These are phyloP conservation scores for Colletotrichum siamense DNA, from an alignment of 2,329 filamentous ascomycete genomes.

Conservation along the genomic window DNA sequence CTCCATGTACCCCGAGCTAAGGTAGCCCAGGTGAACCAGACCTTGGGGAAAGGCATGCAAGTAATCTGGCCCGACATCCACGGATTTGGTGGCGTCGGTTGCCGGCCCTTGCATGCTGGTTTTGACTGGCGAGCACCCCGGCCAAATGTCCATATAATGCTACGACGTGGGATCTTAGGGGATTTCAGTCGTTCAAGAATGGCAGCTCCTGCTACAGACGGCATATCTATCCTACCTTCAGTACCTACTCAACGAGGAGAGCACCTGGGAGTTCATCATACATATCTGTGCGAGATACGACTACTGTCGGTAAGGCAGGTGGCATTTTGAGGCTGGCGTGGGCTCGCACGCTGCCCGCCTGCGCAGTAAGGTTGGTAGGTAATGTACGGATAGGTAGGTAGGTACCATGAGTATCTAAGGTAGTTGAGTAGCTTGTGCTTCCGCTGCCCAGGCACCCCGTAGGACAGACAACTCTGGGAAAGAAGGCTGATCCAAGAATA, in stretches of 20 bases:
- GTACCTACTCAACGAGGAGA: background rate
- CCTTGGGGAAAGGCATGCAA: conserved; percentile 2
- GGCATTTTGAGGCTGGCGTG: too few species aligned
- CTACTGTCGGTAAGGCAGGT: background rate
- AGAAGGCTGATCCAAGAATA: background rate
- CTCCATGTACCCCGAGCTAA: background rate
- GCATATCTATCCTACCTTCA: background rate
- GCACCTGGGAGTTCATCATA: background rate
- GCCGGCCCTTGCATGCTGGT: background rate
- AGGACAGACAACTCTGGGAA: background rate
- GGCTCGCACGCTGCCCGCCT: too few species aligned
- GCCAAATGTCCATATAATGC: background rate
- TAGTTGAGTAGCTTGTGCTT: background rate
- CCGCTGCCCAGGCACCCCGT: background rate
- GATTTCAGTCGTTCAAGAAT: background rate
- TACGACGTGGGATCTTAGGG: background rate
- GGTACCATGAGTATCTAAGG: background rate
- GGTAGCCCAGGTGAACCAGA: background rate
- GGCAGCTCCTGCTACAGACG: background rate
- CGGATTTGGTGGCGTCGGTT: background rate
- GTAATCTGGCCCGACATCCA: background rate
- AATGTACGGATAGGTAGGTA: background rate
- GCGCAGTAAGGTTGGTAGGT: background rate
- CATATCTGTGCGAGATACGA: background rate
- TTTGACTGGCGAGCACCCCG: background rate